Percentiles rank a stretch among this genome's conserved stretches.
phyloP scores from a whole-genome alignment of 306 rosid species.

The Prunus mira region DNA sequence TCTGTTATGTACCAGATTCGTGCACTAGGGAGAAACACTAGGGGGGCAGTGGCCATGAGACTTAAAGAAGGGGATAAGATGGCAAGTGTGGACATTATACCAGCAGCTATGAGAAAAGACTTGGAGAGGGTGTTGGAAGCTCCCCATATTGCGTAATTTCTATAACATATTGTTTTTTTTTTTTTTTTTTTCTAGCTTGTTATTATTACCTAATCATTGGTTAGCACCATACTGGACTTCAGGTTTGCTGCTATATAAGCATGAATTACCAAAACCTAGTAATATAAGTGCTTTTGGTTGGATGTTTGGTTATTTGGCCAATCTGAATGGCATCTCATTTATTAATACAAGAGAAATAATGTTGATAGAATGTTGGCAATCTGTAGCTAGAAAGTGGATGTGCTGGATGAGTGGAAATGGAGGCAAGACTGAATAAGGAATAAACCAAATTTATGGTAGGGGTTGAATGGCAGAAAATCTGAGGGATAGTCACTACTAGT shows the following conservation, averaged over 20 bases:
- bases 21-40: slow-evolving; percentile 74
- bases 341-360: background rate
- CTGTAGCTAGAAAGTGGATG: background rate
- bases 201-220: slow-evolving; percentile 4
- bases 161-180: slow-evolving; percentile 12
- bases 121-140: slow-evolving; percentile 40
- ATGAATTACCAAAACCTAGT: background rate
- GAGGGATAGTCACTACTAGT: background rate
- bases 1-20: slow-evolving; percentile 63
- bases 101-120: slow-evolving; percentile 69
- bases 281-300: background rate
- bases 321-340: background rate
- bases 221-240: slow-evolving; percentile 9
- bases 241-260: background rate
- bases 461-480: background rate
- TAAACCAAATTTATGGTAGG: background rate
- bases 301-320: background rate
- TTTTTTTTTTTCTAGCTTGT: slow-evolving; percentile 9
- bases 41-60: slow-evolving; percentile 89
- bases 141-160: slow-evolving; percentile 50
- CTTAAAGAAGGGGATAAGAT: slow-evolving; percentile 79
- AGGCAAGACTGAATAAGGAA: background rate
- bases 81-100: slow-evolving; percentile 91
- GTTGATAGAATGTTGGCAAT: background rate
- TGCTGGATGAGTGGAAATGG: background rate